phyloP scores from a whole-genome alignment of 2,329 filamentous ascomycete species.

The Nannizzia gypsea region DNA sequence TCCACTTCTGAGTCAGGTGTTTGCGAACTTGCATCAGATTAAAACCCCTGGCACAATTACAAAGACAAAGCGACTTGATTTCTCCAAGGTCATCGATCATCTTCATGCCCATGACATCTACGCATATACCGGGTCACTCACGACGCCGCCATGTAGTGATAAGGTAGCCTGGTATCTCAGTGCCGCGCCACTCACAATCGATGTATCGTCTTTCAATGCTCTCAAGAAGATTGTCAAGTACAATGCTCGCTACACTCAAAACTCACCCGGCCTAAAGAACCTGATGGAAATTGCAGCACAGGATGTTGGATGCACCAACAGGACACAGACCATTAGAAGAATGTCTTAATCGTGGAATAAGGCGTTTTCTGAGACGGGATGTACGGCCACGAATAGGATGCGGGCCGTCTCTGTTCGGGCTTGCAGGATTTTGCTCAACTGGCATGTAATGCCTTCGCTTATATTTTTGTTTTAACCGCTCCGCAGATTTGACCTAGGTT shows the following conservation, averaged over 20 bases:
- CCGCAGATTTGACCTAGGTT: too few species aligned
- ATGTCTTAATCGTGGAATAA: too few species aligned
- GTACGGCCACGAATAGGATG: too few species aligned
- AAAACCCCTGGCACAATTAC: background rate
- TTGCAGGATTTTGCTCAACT: too few species aligned
- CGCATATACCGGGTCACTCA: conserved; percentile 47
- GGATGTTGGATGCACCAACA: background rate
- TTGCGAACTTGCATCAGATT: background rate
- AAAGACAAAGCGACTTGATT: background rate
- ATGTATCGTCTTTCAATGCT: conserved; percentile 37
- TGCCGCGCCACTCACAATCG: conserved; percentile 36
- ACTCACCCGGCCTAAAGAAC: background rate
- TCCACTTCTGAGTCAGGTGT: background rate
- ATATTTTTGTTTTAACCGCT: too few species aligned
- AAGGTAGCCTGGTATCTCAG: conserved; percentile 44
- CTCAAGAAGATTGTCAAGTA: conserved; percentile 38
- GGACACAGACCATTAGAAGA: background rate
- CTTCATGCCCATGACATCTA: background rate
- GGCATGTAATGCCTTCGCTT: too few species aligned
- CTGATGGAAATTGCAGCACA: background rate
- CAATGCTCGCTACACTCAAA: conserved; percentile 14
- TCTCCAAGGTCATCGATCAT: background rate
- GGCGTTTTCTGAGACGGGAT: too few species aligned
- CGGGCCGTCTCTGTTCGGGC: too few species aligned
- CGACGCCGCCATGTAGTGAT: conserved; percentile 51